Conservation (phyloP, 176 grass and related monocot species). For the Areca catechu region DNA sequence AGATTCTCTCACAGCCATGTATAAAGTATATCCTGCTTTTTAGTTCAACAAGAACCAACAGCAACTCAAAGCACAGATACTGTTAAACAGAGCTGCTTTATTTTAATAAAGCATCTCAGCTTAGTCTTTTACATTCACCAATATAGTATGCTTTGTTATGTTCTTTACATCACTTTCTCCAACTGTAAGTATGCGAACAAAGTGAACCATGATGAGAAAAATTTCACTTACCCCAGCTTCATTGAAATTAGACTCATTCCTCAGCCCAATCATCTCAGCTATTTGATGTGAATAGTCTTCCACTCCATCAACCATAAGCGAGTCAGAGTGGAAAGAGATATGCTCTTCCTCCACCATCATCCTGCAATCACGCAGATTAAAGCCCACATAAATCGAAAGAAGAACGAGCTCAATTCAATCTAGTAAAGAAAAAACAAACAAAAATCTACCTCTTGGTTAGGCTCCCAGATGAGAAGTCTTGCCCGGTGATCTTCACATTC, state of each 20-base stretch:
- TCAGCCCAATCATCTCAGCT: slow-evolving; percentile 93
- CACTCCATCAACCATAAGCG: slow-evolving; percentile 80
- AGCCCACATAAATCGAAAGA: slow-evolving; percentile 9
- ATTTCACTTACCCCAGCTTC: slow-evolving; percentile 66
- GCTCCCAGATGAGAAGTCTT: slow-evolving; percentile 96
- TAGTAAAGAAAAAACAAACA: background rate
- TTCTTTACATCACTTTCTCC: too few relatives aligned
- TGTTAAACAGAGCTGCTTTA: too few relatives aligned
- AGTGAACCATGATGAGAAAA: background rate
- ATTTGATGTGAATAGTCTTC: slow-evolving; percentile 97
- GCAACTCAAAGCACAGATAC: too few relatives aligned
- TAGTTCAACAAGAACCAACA: too few relatives aligned
- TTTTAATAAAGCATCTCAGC: too few relatives aligned
- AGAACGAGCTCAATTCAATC: background rate
- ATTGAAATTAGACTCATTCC: slow-evolving; percentile 92
- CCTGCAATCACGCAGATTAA: slow-evolving; percentile 31
- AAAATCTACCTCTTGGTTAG: slow-evolving; percentile 67
- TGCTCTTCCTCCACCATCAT: slow-evolving; percentile 99
- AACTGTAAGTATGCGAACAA: too few relatives aligned
- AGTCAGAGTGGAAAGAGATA: slow-evolving; percentile 82
- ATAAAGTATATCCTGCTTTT: too few relatives aligned
- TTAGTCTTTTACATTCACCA: too few relatives aligned
- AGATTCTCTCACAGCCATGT: too few relatives aligned
- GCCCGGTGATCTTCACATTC: slow-evolving; percentile 90
- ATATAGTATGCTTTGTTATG: too few relatives aligned